phyloP scores from a whole-genome alignment of 306 rosid genomes.

The Cotoneaster glaucophyllus region DNA sequence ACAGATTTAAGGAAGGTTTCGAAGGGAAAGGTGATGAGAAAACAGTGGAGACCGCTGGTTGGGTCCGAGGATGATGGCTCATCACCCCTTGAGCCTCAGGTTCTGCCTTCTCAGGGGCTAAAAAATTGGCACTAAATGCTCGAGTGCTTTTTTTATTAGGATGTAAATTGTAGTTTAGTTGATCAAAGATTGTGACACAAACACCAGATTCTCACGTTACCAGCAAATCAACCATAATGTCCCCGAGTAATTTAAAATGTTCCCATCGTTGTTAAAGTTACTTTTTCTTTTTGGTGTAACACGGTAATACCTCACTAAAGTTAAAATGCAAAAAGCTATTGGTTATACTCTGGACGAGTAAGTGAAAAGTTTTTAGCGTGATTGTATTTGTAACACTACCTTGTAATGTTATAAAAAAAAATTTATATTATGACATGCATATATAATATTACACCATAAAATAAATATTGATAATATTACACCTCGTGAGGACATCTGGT shows the following conservation, averaged over 20 bases:
- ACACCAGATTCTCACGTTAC: neutral
- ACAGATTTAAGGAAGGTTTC: constrained; percentile 68
- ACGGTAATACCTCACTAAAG: neutral
- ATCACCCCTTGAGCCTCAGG: constrained; percentile 65
- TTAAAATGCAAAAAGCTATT: no score
- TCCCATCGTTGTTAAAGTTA: neutral
- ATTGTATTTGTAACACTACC: neutral
- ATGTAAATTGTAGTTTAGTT: neutral
- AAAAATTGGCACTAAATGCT: neutral
- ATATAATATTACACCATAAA: no score
- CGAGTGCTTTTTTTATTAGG: neutral
- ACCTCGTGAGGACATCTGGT: neutral
- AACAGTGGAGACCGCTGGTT: constrained; percentile 24
- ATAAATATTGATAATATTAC: no score
- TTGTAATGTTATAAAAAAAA: no score
- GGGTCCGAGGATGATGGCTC: constrained; percentile 48
- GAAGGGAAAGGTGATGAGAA: constrained; percentile 40
- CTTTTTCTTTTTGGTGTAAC: no score
- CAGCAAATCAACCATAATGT: neutral
- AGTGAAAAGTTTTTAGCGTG: neutral
- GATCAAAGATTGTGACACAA: neutral
- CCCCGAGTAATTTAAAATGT: neutral
- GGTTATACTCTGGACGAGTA: neutral
- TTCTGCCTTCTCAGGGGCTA: constrained; percentile 50
- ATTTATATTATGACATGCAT: no score